These are phyloP conservation scores for Cyclotella atomus DNA, from an alignment of 108 stramenopile genomes.

Conservation along the genomic window DNA sequence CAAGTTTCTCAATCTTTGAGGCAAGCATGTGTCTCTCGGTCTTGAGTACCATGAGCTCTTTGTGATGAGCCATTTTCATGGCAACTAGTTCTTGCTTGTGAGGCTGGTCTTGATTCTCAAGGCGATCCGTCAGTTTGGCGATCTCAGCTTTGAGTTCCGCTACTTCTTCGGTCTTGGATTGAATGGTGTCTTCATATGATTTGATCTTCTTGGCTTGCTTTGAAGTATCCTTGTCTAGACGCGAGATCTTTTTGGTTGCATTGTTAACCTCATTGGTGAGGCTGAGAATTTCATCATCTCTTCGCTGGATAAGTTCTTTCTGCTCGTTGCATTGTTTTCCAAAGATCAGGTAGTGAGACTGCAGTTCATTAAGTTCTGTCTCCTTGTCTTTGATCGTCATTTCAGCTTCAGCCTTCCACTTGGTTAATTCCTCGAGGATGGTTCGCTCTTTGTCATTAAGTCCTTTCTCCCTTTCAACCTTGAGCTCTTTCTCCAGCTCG, in stretches of 20 bases:
- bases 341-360: background rate
- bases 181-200: background rate
- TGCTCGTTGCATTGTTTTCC: background rate
- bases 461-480: too few relatives aligned
- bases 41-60: background rate
- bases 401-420: constrained; percentile 1
- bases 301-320: background rate
- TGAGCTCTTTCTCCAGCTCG: constrained; percentile 6
- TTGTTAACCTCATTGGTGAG: background rate
- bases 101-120: background rate
- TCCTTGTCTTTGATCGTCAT: background rate
- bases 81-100: background rate
- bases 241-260: background rate
- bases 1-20: background rate
- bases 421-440: background rate
- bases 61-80: constrained; percentile 7
- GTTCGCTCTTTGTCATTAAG: too few relatives aligned
- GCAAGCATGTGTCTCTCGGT: background rate
- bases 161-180: background rate
- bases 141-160: background rate
- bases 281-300: background rate
- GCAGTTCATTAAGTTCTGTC: background rate
- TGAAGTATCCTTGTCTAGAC: background rate
- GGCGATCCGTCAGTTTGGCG: background rate
- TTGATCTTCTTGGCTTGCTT: background rate